Percentiles rank a stretch among this genome's conserved stretches.
Conservation (phyloP, 148 eudicot genomes). For the Rhododendron henanense region DNA sequence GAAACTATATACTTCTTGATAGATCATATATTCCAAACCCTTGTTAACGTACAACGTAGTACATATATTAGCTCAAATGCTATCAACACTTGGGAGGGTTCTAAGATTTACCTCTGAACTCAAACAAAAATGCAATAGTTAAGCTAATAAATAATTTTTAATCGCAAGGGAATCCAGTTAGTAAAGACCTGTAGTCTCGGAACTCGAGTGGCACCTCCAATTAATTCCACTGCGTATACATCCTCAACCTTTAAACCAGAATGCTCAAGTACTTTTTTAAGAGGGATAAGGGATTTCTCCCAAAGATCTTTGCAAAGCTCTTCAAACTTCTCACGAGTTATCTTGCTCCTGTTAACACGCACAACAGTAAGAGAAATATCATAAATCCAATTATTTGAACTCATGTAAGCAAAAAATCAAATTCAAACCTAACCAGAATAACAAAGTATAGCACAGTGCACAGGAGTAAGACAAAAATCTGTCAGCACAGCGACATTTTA, state of each 20-base stretch:
- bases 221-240: conserved; percentile 78
- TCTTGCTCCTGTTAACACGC: conserved; percentile 62
- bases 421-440: neutral
- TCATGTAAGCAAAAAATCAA: neutral
- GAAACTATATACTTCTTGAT: neutral
- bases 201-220: conserved; percentile 97
- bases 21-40: neutral
- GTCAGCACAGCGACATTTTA: too few relatives aligned
- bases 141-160: neutral
- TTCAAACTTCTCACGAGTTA: conserved; percentile 92
- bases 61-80: neutral
- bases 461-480: neutral
- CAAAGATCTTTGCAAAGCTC: conserved; percentile 84
- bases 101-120: neutral
- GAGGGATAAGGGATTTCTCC: conserved; percentile 75
- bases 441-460: neutral
- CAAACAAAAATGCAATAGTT: conserved; percentile 10
- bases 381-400: neutral
- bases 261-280: conserved; percentile 63
- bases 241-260: conserved; percentile 72
- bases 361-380: neutral
- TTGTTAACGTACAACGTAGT: neutral
- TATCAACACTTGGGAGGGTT: neutral
- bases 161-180: neutral
- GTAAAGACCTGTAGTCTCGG: conserved; percentile 85